Evolutionary conservation across 2,329 filamentous ascomycete genomes (phyloP).

Genomic region (Cercospora zeae-maydis): DNA sequence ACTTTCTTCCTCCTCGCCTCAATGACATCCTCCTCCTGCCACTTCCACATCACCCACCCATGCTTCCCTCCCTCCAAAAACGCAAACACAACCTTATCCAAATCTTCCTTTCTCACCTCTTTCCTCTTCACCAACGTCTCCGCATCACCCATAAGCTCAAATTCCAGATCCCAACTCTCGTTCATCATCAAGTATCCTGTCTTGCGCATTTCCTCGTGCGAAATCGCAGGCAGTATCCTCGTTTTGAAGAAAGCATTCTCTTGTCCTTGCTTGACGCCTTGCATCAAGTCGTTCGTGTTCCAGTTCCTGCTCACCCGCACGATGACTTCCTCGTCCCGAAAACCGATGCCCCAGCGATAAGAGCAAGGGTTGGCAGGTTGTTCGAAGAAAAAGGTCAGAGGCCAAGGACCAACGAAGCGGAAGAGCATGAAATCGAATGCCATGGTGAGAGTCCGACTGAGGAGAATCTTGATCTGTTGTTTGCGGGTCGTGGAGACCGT

Average conservation of each 20-base stretch:
- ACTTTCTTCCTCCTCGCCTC: constrained; percentile 70
- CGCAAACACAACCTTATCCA: constrained; percentile 68
- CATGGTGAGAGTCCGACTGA: constrained; percentile 62
- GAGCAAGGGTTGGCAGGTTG: constrained; percentile 60
- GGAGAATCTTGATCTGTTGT: constrained; percentile 56
- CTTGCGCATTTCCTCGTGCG: constrained; percentile 66
- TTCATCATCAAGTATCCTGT: constrained; percentile 87
- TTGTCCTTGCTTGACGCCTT: constrained; percentile 52
- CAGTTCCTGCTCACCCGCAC: constrained; percentile 73
- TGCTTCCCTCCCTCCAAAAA: constrained; percentile 58
- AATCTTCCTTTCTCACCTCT: constrained; percentile 58
- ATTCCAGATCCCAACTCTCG: constrained; percentile 82
- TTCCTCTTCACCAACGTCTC: constrained; percentile 64
- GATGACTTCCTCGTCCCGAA: constrained; percentile 74
- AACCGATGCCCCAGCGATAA: constrained; percentile 75
- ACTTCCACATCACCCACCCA: constrained; percentile 56
- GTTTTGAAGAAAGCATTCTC: constrained; percentile 57
- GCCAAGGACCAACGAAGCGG: constrained; percentile 46
- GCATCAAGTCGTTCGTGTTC: constrained; percentile 57
- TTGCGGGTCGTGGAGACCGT: constrained; percentile 54
- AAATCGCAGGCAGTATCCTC: constrained; percentile 65
- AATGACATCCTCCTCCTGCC: constrained; percentile 47
- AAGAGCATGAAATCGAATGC: constrained; percentile 65
- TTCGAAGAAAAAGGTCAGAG: constrained; percentile 55
- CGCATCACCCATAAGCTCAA: constrained; percentile 72